These are phyloP conservation scores for Acorus calamus DNA, from an alignment of 106 monocot species.

Conservation along the genomic window DNA sequence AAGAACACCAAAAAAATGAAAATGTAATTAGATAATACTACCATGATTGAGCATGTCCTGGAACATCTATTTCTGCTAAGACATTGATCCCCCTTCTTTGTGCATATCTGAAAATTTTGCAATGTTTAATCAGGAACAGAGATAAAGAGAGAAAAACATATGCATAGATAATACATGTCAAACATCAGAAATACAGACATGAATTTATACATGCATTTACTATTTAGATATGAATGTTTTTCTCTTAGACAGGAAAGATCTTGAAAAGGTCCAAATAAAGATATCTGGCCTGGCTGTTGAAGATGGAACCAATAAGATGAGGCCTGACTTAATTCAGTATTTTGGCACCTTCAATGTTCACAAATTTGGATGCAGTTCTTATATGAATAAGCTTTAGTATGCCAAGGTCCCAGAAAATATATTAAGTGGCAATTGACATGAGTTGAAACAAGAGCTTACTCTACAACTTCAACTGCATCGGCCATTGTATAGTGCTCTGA, in stretches of 20 bases:
- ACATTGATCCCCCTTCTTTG: conserved; percentile 77
- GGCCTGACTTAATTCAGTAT: too few relatives aligned
- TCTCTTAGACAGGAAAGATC: too few relatives aligned
- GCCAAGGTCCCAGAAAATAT: too few relatives aligned
- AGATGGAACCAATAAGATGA: too few relatives aligned
- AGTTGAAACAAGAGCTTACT: conserved; percentile 38
- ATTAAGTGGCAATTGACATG: background rate
- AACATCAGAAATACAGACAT: too few relatives aligned
- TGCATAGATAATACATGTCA: background rate
- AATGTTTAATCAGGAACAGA: background rate
- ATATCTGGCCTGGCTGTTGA: too few relatives aligned
- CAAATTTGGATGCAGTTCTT: too few relatives aligned
- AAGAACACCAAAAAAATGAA: background rate
- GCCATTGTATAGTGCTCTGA: conserved; percentile 69
- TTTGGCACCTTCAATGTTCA: too few relatives aligned
- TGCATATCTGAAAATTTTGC: conserved; percentile 60
- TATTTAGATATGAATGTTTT: too few relatives aligned
- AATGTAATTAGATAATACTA: conserved; percentile 11
- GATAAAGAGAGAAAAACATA: background rate
- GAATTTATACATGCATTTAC: too few relatives aligned
- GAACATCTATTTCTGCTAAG: conserved; percentile 94
- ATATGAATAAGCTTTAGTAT: too few relatives aligned
- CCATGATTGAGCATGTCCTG: conserved; percentile 90
- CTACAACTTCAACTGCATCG: conserved; percentile 79
- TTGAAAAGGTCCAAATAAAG: too few relatives aligned